Percentiles rank a stretch among this genome's conserved stretches.
Evolutionary conservation across 2,329 filamentous ascomycete species (phyloP).

Genomic region (Microdochium trichocladiopsis): DNA sequence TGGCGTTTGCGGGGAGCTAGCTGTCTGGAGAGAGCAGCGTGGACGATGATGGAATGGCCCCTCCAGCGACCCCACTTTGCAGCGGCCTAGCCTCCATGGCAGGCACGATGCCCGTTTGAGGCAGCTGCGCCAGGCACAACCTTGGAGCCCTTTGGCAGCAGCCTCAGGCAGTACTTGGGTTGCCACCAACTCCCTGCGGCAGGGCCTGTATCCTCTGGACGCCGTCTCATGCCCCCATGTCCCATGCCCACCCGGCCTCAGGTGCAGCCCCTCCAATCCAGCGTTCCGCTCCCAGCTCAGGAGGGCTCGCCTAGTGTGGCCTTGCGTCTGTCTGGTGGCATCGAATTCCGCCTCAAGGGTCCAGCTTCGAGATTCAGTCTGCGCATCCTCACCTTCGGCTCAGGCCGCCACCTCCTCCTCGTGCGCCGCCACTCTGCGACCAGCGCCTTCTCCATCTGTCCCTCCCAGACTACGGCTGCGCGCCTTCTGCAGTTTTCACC

Average conservation of each 20-base stretch:
- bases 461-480: too few species aligned
- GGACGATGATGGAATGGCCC: conserved; percentile 19
- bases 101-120: neutral
- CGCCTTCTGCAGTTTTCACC: too few species aligned
- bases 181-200: too few species aligned
- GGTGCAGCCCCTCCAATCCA: too few species aligned
- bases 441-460: neutral
- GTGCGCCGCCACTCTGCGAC: neutral
- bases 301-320: neutral
- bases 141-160: too few species aligned
- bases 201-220: too few species aligned
- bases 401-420: neutral
- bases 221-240: too few species aligned
- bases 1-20: neutral
- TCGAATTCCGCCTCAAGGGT: neutral
- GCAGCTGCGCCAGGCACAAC: too few species aligned
- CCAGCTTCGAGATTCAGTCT: neutral
- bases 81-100: conserved; percentile 15
- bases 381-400: neutral
- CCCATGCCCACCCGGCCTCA: too few species aligned
- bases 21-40: neutral
- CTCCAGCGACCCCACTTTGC: conserved; percentile 2
- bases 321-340: neutral
- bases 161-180: too few species aligned
- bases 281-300: too few species aligned